Conservation (phyloP, 2,329 filamentous ascomycete genomes). For the Geosmithia putterillii region DNA sequence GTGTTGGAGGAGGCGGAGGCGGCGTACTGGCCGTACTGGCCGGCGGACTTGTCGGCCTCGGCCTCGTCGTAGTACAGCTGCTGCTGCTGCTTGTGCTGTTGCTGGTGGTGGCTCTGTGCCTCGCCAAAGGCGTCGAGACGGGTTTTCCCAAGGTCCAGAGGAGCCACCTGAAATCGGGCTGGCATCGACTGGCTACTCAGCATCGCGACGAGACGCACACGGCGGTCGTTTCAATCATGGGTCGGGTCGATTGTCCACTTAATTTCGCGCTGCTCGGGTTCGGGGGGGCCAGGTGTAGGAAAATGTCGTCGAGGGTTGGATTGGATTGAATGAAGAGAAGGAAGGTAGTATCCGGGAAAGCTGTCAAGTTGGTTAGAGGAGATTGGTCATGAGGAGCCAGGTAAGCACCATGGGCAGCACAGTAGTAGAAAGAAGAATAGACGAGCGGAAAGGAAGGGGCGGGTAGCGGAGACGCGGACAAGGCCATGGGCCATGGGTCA, state of each 20-base stretch:
- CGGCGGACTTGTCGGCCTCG: conserved; percentile 8
- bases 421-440: not conserved
- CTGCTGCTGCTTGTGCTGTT: conserved; percentile 3
- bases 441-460: not conserved
- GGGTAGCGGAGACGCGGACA: not conserved
- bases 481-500: no score
- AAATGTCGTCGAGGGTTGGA: not conserved
- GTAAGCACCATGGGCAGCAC: no score
- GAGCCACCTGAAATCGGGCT: conserved; percentile 49
- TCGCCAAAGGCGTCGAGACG: conserved; percentile 5
- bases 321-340: no score
- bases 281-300: not conserved
- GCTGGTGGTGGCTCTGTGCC: not conserved
- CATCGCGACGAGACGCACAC: conserved; percentile 15
- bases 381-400: not conserved
- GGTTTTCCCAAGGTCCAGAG: conserved; percentile 39
- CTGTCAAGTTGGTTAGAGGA: no score
- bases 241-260: not conserved
- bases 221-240: conserved; percentile 2
- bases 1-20: conserved; percentile 16
- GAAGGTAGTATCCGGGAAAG: no score
- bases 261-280: not conserved
- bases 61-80: not conserved
- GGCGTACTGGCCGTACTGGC: conserved; percentile 20
- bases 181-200: conserved; percentile 31